phyloP scores from a whole-genome alignment of 352 stramenopile genomes.

The Phytophthora ramorum region DNA sequence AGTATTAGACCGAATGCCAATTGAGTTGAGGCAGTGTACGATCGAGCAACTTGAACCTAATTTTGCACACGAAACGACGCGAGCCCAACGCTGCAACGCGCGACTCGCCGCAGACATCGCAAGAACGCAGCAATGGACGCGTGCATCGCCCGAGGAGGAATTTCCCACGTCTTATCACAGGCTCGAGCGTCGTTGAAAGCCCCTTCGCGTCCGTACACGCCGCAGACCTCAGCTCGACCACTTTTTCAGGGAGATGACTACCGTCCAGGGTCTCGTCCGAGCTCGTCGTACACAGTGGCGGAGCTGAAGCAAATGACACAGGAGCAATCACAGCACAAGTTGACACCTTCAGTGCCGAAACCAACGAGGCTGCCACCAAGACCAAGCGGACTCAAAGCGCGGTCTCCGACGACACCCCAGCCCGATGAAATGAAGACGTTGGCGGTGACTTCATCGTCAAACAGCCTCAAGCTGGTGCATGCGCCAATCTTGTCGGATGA shows the following conservation, averaged over 20 bases:
- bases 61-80: slow-evolving; percentile 40
- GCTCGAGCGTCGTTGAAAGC: slow-evolving; percentile 84
- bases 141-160: slow-evolving; percentile 75
- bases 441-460: not conserved
- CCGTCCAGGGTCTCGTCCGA: slow-evolving; percentile 65
- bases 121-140: slow-evolving; percentile 60
- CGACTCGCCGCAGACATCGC: not conserved
- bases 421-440: not conserved
- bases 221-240: slow-evolving; percentile 55
- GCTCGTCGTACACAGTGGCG: slow-evolving; percentile 62
- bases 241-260: slow-evolving; percentile 86
- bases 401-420: not conserved
- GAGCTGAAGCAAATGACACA: slow-evolving; percentile 56
- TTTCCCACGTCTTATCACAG: slow-evolving; percentile 82
- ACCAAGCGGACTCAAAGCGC: slow-evolving; percentile 20
- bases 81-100: slow-evolving; percentile 11
- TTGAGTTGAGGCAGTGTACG: not conserved
- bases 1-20: not conserved
- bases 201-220: slow-evolving; percentile 81
- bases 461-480: slow-evolving; percentile 54
- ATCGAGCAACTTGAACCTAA: slow-evolving; percentile 23
- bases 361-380: slow-evolving; percentile 21
- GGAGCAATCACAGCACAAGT: slow-evolving; percentile 24
- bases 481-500: slow-evolving; percentile 38
- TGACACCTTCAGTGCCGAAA: slow-evolving; percentile 15